Evolutionary conservation across 2,329 filamentous ascomycete species (phyloP), one percentile per base, ranked within the genome.

Genomic region (Nigrograna mackinnonii): DNA sequence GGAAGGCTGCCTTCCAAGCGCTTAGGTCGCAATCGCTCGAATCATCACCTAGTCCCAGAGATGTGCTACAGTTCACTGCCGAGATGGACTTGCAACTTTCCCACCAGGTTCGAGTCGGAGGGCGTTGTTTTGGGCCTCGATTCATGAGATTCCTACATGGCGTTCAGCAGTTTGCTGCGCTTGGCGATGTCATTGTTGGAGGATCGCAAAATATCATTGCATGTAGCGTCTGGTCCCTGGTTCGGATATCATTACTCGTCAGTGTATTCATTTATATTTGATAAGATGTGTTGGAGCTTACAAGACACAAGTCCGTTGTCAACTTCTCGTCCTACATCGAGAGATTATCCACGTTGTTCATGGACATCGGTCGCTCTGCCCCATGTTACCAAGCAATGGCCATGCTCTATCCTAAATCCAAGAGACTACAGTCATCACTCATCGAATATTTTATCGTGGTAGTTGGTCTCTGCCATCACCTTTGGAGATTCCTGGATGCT

Each of bases 201-300:
- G 71, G 69, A 1, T 69, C 68, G 0, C 73, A 77, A 49, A 76
- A 75, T 30, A 32, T 76, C 0, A 55, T 76, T 6, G 72, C 73
- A 0, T 72, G 69, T 41, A 64, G 72, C 11, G 70, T 77, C 0
- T 77, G 73, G 75, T 63, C 70, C 1, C 40, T 73, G 2, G 70
- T 76, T 6, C 64, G 72, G 32, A 65, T 70, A 46, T 65, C 70
- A 2, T 55, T 77, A 16, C 44, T 72, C 32, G 71, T 77, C 26
- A 22, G 67, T 63, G 18, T 43, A 32, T 35, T 41, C 12, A 38
- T 37, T 37, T 47, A 33, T 41, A 20, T 26, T 31, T 14, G 24
- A 20, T 30, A 9, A 32, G 24, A 28, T n/a, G 14, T 37, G 20
- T 38, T 39, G 12, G 17, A 19, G 16, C n/a, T n/a, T n/a, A n/a